Percentiles rank a stretch among this genome's conserved stretches.
Conservation (phyloP, 306 rosid species). For the Ochetophila trinervis region DNA sequence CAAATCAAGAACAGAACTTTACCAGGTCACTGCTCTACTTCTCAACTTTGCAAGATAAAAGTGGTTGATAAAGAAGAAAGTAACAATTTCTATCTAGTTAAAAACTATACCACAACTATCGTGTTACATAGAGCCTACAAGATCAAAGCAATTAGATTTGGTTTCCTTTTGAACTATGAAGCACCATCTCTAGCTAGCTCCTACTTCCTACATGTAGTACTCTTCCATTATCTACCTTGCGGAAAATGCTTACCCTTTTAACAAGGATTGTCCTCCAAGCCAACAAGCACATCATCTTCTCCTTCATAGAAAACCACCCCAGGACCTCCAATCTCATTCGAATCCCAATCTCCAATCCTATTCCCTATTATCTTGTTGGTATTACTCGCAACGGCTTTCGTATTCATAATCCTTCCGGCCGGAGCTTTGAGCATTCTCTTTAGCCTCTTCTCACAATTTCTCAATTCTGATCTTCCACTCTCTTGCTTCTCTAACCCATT, state of each 20-base stretch:
- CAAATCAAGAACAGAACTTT: too few relatives aligned
- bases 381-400: slow-evolving; percentile 32
- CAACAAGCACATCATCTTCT: slow-evolving; percentile 45
- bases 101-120: too few relatives aligned
- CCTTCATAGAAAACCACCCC: slow-evolving; percentile 33
- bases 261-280: slow-evolving; percentile 7
- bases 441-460: background rate
- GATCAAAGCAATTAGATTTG: background rate
- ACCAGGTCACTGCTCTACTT: too few relatives aligned
- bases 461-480: background rate
- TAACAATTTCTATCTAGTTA: too few relatives aligned
- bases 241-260: too few relatives aligned
- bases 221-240: too few relatives aligned
- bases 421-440: slow-evolving; percentile 11
- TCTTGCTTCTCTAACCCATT: background rate
- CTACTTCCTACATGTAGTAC: background rate
- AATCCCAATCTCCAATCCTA: slow-evolving; percentile 18
- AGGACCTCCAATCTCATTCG: background rate
- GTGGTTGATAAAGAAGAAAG: too few relatives aligned
- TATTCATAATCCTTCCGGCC: slow-evolving; percentile 33
- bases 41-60: too few relatives aligned
- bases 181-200: background rate
- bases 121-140: too few relatives aligned
- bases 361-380: slow-evolving; percentile 29
- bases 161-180: background rate